Evolutionary conservation across 768 basidiomycete species (phyloP), one percentile per base, ranked within the genome.

Genomic region (Phaffia australis): DNA sequence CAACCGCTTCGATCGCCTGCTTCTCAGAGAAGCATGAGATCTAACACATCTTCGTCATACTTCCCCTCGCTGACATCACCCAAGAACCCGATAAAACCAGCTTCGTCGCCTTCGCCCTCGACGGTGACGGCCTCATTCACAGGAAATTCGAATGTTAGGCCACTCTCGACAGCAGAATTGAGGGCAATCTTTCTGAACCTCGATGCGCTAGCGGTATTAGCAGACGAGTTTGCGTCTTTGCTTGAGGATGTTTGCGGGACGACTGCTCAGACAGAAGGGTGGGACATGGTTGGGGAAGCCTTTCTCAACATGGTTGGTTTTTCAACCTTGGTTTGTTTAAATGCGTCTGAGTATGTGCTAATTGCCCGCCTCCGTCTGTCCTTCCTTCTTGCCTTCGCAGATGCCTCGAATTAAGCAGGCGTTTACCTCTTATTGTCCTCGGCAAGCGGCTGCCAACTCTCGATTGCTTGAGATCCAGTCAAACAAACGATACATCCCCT

Each of bases 161-260:
- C 73, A 19, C 59, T 76, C n/a, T 69, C 72, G 8, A 61, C 72
- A 1, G 64, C 70, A 6, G 76, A 77, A 48, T 46, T 74, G n/a
- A 70, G 71, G 55, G 69, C 75, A 3, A 71, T 77, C 27, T 77
- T 77, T 50, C 54, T 76, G 42, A 77, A 77, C 67, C 56, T 77
- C 15, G 74, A 76, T 51, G 72, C 75, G 35, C 50, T 77, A 19
- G 74, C 77, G 4, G 63, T 67, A 19, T 72, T 72, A 18, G 71
- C 76, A 0, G 72, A 76, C 18, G 75, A 76, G 27, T 71, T 77
- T 30, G 76, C 77, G 6, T 60, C 55, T 1, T 69, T 71, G 2
- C 74, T 77, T 49, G 75, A 76, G 62, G 61, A 50, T 21, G 75
- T 74, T 3, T 63, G 72, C 56, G 72, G 19, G 71, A 72, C 1